phyloP scores from a whole-genome alignment of 192 early-diverging fungal species.

The Gamsiella multidivaricata region DNA sequence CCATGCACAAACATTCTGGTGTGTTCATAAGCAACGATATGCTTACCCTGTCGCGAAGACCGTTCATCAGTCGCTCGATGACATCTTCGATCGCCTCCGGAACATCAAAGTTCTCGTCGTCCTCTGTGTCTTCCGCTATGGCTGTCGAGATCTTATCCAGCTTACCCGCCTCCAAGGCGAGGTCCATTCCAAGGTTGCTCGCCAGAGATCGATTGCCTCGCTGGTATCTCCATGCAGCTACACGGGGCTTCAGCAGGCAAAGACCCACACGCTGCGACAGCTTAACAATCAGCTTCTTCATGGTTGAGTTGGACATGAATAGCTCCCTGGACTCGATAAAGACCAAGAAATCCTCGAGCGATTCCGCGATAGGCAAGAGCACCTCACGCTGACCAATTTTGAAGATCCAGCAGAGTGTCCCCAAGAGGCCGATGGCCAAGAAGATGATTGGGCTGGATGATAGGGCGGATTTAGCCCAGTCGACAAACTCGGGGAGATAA shows the following conservation, averaged over 20 bases:
- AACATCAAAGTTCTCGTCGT: conserved; percentile 78
- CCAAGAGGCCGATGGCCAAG: conserved; percentile 69
- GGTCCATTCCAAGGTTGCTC: conserved; percentile 60
- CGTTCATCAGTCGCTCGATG: conserved; percentile 85
- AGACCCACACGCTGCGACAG: conserved; percentile 86
- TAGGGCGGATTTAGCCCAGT: conserved; percentile 70
- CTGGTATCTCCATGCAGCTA: conserved; percentile 77
- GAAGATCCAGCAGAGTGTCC: conserved; percentile 73
- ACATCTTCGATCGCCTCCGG: conserved; percentile 86
- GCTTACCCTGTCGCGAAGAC: conserved; percentile 80
- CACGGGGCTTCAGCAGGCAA: conserved; percentile 76
- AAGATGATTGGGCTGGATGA: conserved; percentile 14
- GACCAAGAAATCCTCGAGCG: conserved; percentile 54
- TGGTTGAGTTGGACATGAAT: conserved; percentile 75
- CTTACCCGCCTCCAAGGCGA: background rate
- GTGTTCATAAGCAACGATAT: too few relatives aligned
- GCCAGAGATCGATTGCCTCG: conserved; percentile 72
- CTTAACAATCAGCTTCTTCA: conserved; percentile 86
- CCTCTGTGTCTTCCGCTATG: conserved; percentile 55
- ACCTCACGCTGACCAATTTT: conserved; percentile 75
- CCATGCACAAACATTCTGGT: background rate
- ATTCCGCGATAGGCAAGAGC: conserved; percentile 65
- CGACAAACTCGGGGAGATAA: conserved; percentile 73
- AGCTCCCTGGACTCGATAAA: conserved; percentile 57
- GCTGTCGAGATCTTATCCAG: conserved; percentile 33